Conservation (phyloP, 2,329 filamentous ascomycete species). For the Aspergillus fructus region DNA sequence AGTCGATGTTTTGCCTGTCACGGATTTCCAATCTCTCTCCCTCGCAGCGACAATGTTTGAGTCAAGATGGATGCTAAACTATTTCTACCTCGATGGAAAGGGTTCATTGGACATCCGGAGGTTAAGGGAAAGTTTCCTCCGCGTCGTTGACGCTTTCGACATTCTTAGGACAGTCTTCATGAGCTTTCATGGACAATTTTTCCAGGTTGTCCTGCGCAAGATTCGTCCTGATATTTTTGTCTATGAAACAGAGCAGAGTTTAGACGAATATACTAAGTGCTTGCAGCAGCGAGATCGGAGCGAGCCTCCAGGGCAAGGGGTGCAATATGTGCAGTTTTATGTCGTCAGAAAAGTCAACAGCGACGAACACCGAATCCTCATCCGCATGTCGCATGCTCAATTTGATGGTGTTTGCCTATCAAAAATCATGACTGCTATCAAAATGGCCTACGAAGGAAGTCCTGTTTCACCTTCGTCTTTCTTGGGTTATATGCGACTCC, state of each 20-base stretch:
- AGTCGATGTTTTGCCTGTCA: constrained; percentile 57
- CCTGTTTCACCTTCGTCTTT: constrained; percentile 44
- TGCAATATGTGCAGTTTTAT: constrained; percentile 61
- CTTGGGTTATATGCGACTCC: constrained; percentile 47
- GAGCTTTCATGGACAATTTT: constrained; percentile 49
- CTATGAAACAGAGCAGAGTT: constrained; percentile 52
- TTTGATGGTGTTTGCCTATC: constrained; percentile 69
- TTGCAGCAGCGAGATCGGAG: constrained; percentile 58
- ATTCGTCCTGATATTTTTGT: constrained; percentile 53
- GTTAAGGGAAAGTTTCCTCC: constrained; percentile 39
- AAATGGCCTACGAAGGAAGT: constrained; percentile 51
- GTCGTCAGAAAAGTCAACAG: constrained; percentile 47
- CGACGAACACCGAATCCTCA: constrained; percentile 49
- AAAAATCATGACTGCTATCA: constrained; percentile 61
- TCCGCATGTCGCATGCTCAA: constrained; percentile 67
- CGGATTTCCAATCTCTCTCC: constrained; percentile 47
- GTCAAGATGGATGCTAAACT: constrained; percentile 41
- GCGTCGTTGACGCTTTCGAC: constrained; percentile 61
- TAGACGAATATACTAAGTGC: constrained; percentile 54
- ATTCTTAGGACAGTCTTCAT: constrained; percentile 68
- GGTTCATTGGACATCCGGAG: constrained; percentile 50
- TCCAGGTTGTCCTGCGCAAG: constrained; percentile 59
- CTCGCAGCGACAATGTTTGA: constrained; percentile 37
- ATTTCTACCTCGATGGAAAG: constrained; percentile 60
- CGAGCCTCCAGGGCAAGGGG: constrained; percentile 57